These are phyloP conservation scores for Chrysoporthe austroafricana DNA, from an alignment of 2,329 filamentous ascomycete genomes.

Conservation along the genomic window DNA sequence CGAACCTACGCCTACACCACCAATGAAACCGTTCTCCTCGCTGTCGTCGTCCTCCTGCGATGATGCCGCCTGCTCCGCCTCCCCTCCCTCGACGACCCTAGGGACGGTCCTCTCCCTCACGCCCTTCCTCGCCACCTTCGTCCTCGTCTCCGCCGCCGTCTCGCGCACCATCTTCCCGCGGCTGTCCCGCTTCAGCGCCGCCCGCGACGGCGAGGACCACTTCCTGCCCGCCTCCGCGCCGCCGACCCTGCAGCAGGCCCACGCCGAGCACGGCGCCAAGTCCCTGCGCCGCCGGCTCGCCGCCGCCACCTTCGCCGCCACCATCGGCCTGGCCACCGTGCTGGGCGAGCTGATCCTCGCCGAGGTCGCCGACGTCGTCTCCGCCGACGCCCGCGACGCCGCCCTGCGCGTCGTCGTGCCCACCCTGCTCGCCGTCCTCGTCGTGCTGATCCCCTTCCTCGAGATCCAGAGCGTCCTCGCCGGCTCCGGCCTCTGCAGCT, in stretches of 20 bases:
- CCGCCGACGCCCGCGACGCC: conserved; percentile 66
- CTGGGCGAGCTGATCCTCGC: conserved; percentile 81
- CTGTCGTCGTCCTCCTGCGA: conserved; percentile 48
- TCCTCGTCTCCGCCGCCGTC: conserved; percentile 64
- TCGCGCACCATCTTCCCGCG: conserved; percentile 72
- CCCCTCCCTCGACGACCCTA: conserved; percentile 46
- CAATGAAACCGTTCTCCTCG: conserved; percentile 26
- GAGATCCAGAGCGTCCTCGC: conserved; percentile 71
- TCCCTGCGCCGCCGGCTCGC: conserved; percentile 55
- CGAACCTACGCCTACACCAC: neutral
- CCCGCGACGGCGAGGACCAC: conserved; percentile 61
- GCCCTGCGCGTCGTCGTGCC: conserved; percentile 73
- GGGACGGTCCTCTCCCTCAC: conserved; percentile 62
- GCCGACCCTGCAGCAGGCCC: conserved; percentile 58
- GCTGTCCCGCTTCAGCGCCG: conserved; percentile 60
- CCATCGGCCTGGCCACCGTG: conserved; percentile 76
- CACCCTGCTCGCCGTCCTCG: conserved; percentile 70
- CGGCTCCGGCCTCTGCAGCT: conserved; percentile 62
- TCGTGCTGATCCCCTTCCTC: conserved; percentile 77
- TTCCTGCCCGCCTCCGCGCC: conserved; percentile 67
- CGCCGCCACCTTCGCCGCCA: conserved; percentile 73
- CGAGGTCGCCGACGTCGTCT: conserved; percentile 79
- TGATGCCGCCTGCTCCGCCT: conserved; percentile 59
- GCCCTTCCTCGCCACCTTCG: conserved; percentile 74
- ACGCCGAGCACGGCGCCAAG: conserved; percentile 61